Percentiles rank a stretch among this genome's conserved stretches.
Evolutionary conservation across 108 stramenopile genomes (phyloP).

Genomic region (Nitzschia putrida): DNA sequence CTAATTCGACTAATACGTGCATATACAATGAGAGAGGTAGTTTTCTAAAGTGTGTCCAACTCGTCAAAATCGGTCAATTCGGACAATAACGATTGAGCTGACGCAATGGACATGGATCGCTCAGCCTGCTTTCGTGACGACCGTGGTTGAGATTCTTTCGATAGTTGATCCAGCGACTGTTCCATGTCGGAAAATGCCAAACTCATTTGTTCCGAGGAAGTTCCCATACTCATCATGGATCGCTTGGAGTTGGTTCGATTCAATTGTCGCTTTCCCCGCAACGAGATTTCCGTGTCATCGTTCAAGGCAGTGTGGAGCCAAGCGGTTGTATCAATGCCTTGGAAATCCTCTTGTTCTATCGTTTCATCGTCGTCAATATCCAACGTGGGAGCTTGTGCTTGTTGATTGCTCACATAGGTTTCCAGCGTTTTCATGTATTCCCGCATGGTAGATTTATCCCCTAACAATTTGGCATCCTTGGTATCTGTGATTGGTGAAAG

Average conservation of each 20-base stretch:
- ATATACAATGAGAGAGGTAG: too few species aligned
- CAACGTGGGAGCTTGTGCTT: not conserved
- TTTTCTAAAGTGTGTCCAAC: conserved; percentile 1
- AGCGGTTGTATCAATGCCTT: conserved; percentile 4
- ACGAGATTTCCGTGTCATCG: not conserved
- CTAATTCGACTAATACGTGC: too few species aligned
- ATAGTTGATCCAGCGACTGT: not conserved
- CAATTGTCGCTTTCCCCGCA: not conserved
- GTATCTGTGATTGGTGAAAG: too few species aligned
- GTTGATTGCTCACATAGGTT: conserved; percentile 3
- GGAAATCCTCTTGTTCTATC: not conserved
- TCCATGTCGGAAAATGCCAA: conserved; percentile 29
- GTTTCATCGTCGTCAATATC: conserved; percentile 9
- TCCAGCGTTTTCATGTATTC: conserved; percentile 13
- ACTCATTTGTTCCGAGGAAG: conserved; percentile 13
- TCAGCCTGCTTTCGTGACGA: not conserved
- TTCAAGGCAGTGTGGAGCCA: conserved; percentile 4
- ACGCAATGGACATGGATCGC: conserved; percentile 18
- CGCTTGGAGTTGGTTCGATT: conserved; percentile 10
- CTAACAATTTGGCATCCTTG: too few species aligned
- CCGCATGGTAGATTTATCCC: not conserved
- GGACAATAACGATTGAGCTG: conserved; percentile 8
- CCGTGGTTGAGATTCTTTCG: not conserved
- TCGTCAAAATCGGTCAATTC: conserved; percentile 26
- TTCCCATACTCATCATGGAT: conserved; percentile 21